Evolutionary conservation across 1,139 yeast genomes (phyloP), one percentile per base, ranked within the genome.

Genomic region (Pichia terricola): DNA sequence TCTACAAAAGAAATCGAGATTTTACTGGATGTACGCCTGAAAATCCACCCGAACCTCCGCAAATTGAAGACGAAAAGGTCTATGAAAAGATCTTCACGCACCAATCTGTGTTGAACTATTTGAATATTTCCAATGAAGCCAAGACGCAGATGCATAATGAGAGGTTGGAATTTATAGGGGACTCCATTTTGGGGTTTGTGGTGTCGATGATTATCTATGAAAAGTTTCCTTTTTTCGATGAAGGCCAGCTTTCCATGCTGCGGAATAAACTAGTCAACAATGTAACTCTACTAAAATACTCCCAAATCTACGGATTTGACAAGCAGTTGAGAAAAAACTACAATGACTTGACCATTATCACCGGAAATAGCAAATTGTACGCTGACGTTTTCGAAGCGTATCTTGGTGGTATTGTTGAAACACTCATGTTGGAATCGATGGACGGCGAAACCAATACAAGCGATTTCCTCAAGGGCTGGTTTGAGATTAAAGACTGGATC

Each of bases 301-400:
- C 95, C 0, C 65, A 73, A 38, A 58, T 70, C 22, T 89, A 89
- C 61, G 81, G 79, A 0, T 75, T 89, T 52, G 85, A 82, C 51
- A 70, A 74, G 46, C 67, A 68, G 48, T 67, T 88, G 49, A 70
- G 72, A 50, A 70, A 77, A 38, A 73, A 68, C 47, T 50, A 49
- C 10, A 47, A 44, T 28, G 67, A 68, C 41, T 70, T 70, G 16
- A 55, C 57, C 2, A 56, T 60, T 2, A 52, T 67, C 25, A 58
- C 60, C 25, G 73, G 73, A 11, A 68, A 63, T 40, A 73, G 68
- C 50, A 83, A 83, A 57, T 67, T 78, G 3, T 68, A 69, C 53
- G 88, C 94, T 1, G 94, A 83, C 64, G 73, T 81, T 0, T 85
- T 88, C 60, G 95, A 88, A 62, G 95, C 96, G 0, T 88, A 87